A percentile compares a stretch with the other conserved stretches of the same genome.
These are phyloP conservation scores for Aspergillus ustus DNA, from an alignment of 2,329 filamentous ascomycete species.

Conservation along the genomic window DNA sequence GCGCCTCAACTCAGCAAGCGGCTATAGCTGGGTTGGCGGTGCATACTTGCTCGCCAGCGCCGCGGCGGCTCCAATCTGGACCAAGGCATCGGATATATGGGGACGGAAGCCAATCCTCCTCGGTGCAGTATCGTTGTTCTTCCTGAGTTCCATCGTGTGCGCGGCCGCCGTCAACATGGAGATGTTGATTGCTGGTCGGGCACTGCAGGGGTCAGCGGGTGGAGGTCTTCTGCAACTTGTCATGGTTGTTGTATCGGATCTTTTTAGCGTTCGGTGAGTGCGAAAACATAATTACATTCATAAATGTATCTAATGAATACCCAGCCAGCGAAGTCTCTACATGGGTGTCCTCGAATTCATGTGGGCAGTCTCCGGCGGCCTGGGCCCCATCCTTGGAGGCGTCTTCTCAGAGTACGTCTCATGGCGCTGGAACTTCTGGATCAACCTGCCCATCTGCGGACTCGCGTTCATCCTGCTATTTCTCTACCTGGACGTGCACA, in stretches of 20 bases:
- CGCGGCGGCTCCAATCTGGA: constrained; percentile 37
- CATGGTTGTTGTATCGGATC: constrained; percentile 58
- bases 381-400: constrained; percentile 59
- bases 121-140: constrained; percentile 52
- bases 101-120: constrained; percentile 59
- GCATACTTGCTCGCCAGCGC: constrained; percentile 56
- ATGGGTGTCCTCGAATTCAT: constrained; percentile 56
- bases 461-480: constrained; percentile 54
- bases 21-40: constrained; percentile 60
- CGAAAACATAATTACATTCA: too few species aligned
- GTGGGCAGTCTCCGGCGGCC: constrained; percentile 58
- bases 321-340: constrained; percentile 51
- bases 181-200: constrained; percentile 58
- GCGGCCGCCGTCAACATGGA: constrained; percentile 51
- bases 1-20: constrained; percentile 54
- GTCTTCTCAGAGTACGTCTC: constrained; percentile 46
- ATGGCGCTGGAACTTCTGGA: constrained; percentile 61
- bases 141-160: constrained; percentile 55
- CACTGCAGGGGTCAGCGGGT: constrained; percentile 58
- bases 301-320: not conserved
- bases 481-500: constrained; percentile 58
- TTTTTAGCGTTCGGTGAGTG: constrained; percentile 54
- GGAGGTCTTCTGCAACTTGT: constrained; percentile 58
- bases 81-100: constrained; percentile 59
- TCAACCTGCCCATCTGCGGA: constrained; percentile 57